Evolutionary conservation across 2,329 filamentous ascomycete genomes (phyloP), one percentile per base, ranked within the genome.

Genomic region (Penicillium olsonii): DNA sequence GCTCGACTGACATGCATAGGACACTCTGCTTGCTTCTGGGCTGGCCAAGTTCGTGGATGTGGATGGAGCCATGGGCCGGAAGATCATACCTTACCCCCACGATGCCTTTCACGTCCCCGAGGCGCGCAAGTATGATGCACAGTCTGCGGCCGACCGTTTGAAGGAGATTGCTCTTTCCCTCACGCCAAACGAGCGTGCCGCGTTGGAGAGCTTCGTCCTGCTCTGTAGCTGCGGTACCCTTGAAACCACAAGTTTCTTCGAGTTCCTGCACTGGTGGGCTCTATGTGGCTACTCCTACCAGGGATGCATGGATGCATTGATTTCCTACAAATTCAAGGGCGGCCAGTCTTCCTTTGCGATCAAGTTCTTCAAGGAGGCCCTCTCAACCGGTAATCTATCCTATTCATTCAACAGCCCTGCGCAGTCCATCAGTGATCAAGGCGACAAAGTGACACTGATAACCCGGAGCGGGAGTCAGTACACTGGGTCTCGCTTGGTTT

Each of bases 181-280:
- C 1, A 71, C 70, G 0, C 67, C 68, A 0, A 64, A 73, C n/a
- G 76, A 79, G 51, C 67, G 68, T 1, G 61, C 66, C 2, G 61
- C 63, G 2, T 31, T 78, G 2, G 73, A 78, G 53, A 62, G 66
- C 0, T 76, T 75, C 10, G 59, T 78, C 0, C 61, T 75, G 0
- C 68, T 78, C 1, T 72, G 69, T 51, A 75, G 74, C 42, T 73
- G 75, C 5, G 72, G 63, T 0, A 75, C 71, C 0, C 67, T 76
- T 0, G 68, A 73, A 9, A 75, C 71, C 0, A 73, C 69, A 0
- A 73, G 71, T 18, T 76, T 79, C 49, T 72, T 73, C 40, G 76
- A 80, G 45, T 72, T 78, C 26, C 59, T 80, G 15, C 75, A 76
- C 48, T 78, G 75, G 76, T 78, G 70, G 75, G 76, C 71, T 8